Percentiles rank a stretch among this genome's conserved stretches.
Conservation (phyloP, 2,329 filamentous ascomycete species). For the Colletotrichum costaricense region DNA sequence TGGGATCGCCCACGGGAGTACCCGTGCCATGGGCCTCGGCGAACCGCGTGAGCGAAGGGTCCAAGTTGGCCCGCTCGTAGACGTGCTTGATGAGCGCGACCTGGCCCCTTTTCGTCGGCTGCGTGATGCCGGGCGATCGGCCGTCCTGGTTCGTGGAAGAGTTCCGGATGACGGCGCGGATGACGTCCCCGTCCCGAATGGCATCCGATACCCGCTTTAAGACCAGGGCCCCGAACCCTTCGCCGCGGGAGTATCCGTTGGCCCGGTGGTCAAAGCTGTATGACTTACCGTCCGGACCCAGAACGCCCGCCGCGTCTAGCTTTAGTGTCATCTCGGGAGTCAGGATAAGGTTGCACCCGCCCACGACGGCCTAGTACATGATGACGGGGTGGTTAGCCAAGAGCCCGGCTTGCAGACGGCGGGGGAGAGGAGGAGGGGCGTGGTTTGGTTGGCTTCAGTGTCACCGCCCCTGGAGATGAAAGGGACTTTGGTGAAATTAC, state of each 20-base stretch:
- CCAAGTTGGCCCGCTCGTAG: constrained; percentile 45
- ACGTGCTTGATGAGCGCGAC: constrained; percentile 49
- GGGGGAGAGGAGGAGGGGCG: too few species aligned
- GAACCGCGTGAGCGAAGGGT: constrained; percentile 42
- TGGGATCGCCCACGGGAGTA: constrained; percentile 65
- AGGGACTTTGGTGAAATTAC: not conserved
- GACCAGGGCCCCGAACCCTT: constrained; percentile 61
- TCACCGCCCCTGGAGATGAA: not conserved
- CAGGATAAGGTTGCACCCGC: constrained; percentile 40
- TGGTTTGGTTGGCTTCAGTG: not conserved
- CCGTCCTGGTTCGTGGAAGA: constrained; percentile 56
- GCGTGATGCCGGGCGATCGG: constrained; percentile 51
- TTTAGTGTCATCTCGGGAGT: constrained; percentile 32
- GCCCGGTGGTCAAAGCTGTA: constrained; percentile 46
- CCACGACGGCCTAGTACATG: constrained; percentile 45
- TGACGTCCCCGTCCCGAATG: constrained; percentile 51
- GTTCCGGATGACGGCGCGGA: constrained; percentile 50
- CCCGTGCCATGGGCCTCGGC: constrained; percentile 65
- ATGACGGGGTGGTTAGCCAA: constrained; percentile 49
- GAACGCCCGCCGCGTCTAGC: constrained; percentile 32
- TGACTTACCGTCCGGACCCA: constrained; percentile 45
- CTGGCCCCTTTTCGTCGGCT: constrained; percentile 45
- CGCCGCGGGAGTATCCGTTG: constrained; percentile 50
- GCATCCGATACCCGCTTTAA: constrained; percentile 63
- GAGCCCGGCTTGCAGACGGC: not conserved